Conservation (phyloP, 192 early-diverging fungal species). For the Dissophora ornata region DNA sequence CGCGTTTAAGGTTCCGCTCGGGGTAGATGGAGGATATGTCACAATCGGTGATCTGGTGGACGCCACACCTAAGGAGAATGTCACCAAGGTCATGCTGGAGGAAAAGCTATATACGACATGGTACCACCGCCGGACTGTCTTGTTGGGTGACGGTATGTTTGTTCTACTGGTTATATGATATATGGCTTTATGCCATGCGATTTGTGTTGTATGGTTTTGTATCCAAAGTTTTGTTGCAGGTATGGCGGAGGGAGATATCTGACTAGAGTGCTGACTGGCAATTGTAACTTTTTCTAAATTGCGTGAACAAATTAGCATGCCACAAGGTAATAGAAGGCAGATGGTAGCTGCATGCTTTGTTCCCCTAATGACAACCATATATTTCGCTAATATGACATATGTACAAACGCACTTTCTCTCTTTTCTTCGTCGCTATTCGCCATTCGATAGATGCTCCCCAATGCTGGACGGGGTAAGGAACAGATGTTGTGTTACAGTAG, state of each 20-base stretch:
- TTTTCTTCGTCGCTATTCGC: not conserved
- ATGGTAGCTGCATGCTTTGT: not conserved
- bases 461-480: conserved; percentile 14
- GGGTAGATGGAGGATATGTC: not conserved
- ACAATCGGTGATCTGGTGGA: conserved; percentile 14
- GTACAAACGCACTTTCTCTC: not conserved
- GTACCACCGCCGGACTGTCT: conserved; percentile 11
- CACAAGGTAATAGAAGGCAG: conserved; percentile 13
- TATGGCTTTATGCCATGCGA: too few relatives aligned
- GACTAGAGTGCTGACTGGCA: not conserved
- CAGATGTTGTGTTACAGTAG: not conserved
- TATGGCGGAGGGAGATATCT: not conserved
- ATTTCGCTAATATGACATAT: not conserved
- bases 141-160: conserved; percentile 18
- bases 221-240: not conserved
- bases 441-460: conserved; percentile 15
- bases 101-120: conserved; percentile 17
- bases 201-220: not conserved
- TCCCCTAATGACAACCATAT: not conserved
- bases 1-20: not conserved
- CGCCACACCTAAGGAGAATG: not conserved
- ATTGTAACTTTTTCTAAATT: not conserved
- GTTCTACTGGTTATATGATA: not conserved
- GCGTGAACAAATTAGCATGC: not conserved
- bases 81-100: conserved; percentile 18